Evolutionary conservation across 108 stramenopile genomes (phyloP).

Genomic region (Conticribra guillardii): DNA sequence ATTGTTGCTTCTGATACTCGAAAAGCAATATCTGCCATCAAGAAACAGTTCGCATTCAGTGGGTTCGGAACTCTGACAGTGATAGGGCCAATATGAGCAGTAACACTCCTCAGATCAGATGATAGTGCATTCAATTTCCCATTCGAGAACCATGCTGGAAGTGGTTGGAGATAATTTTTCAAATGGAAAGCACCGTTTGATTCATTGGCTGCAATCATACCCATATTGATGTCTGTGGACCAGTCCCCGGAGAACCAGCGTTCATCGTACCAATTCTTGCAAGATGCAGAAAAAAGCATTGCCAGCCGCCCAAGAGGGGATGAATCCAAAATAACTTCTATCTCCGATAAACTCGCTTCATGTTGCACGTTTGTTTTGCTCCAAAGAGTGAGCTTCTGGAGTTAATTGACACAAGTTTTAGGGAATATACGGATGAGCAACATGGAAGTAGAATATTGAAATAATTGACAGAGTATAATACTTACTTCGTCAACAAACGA

Average conservation of each 20-base stretch:
- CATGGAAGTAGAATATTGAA: too few species aligned
- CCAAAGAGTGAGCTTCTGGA: slow-evolving; percentile 27
- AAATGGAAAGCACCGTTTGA: slow-evolving; percentile 24
- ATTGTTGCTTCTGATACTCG: slow-evolving; percentile 58
- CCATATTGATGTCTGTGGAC: slow-evolving; percentile 45
- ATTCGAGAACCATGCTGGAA: slow-evolving; percentile 54
- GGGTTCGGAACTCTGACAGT: slow-evolving; percentile 59
- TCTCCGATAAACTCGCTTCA: slow-evolving; percentile 66
- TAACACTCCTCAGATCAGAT: slow-evolving; percentile 68
- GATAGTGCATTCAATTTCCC: slow-evolving; percentile 56
- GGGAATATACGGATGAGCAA: too few species aligned
- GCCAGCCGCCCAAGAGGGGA: slow-evolving; percentile 35
- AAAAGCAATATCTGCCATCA: slow-evolving; percentile 51
- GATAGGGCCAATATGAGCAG: slow-evolving; percentile 56
- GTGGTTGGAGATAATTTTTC: slow-evolving; percentile 60
- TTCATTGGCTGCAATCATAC: slow-evolving; percentile 55
- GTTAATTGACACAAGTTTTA: too few species aligned
- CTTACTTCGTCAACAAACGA: slow-evolving; percentile 50
- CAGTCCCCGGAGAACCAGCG: slow-evolving; percentile 79
- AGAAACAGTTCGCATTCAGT: slow-evolving; percentile 48
- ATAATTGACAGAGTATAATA: too few species aligned
- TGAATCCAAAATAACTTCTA: slow-evolving; percentile 64
- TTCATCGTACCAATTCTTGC: slow-evolving; percentile 54
- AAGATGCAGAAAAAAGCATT: slow-evolving; percentile 37
- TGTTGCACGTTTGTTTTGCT: slow-evolving; percentile 53